Conservation (phyloP, 2,329 filamentous ascomycete species). For the Pseudogymnoascus sp. region DNA sequence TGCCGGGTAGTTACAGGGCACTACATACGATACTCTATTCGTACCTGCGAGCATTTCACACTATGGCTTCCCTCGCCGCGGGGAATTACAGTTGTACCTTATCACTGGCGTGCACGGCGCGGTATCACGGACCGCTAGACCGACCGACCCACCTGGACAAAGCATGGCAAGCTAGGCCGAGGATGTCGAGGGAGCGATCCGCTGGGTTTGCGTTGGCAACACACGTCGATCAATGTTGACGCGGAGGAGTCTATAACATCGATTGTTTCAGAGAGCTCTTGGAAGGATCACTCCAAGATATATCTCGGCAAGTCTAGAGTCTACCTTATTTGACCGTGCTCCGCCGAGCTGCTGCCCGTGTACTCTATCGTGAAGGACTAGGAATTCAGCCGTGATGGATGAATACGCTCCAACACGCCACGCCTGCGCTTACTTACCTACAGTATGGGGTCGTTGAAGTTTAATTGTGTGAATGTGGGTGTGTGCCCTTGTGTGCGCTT, state of each 20-base stretch:
- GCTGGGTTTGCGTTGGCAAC: slow-evolving; percentile 2
- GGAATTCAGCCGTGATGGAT: slow-evolving; percentile 5
- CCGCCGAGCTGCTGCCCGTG: neutral
- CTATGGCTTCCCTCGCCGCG: neutral
- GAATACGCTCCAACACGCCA: neutral
- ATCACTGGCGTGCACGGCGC: neutral
- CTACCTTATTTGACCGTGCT: neutral
- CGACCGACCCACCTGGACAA: neutral
- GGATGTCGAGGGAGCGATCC: neutral
- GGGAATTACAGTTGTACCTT: neutral
- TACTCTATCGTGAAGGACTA: slow-evolving; percentile 3
- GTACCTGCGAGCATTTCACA: neutral
- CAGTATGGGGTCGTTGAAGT: slow-evolving; percentile 2
- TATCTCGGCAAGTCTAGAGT: slow-evolving; percentile 4
- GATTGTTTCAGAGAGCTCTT: neutral
- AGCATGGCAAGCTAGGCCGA: neutral
- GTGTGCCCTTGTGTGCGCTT: neutral
- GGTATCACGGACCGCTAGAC: slow-evolving; percentile 4
- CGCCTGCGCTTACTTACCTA: neutral
- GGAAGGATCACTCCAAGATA: neutral
- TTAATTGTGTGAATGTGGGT: slow-evolving; percentile 1
- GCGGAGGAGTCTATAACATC: neutral
- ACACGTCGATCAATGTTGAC: slow-evolving; percentile 1
- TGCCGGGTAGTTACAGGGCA: neutral
- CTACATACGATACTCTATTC: neutral